Percentiles rank a stretch among this genome's conserved stretches.
phyloP scores from a whole-genome alignment of 768 basidiomycete species.

The Suillus decipiens region DNA sequence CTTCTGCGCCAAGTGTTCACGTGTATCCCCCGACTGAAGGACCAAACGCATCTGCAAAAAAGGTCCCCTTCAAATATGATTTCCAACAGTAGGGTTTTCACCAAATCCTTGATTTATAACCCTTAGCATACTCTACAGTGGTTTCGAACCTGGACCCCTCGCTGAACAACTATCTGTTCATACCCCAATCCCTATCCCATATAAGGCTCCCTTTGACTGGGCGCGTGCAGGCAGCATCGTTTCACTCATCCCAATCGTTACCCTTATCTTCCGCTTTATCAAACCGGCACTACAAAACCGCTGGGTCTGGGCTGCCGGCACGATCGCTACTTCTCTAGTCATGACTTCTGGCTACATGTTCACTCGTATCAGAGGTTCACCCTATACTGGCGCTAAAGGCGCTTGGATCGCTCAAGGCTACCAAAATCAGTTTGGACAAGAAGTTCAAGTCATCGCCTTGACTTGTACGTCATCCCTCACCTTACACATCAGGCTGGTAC shows the following conservation, averaged over 20 bases:
- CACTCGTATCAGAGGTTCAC: slow-evolving; percentile 82
- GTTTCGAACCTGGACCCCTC: slow-evolving; percentile 78
- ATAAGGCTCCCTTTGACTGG: slow-evolving; percentile 78
- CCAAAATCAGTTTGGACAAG: slow-evolving; percentile 89
- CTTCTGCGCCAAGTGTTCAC: slow-evolving; percentile 82
- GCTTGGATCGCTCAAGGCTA: slow-evolving; percentile 88
- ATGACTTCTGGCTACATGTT: slow-evolving; percentile 98
- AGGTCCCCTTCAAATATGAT: slow-evolving; percentile 67
- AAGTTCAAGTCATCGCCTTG: slow-evolving; percentile 82
- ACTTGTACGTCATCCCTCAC: slow-evolving; percentile 64
- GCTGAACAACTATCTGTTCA: slow-evolving; percentile 72
- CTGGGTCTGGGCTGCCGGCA: slow-evolving; percentile 77
- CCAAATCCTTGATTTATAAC: background rate
- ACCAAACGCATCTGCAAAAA: slow-evolving; percentile 50
- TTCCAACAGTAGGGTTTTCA: slow-evolving; percentile 64
- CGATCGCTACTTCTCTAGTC: slow-evolving; percentile 63
- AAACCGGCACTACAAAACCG: slow-evolving; percentile 66
- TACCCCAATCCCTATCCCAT: slow-evolving; percentile 82
- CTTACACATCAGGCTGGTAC: slow-evolving; percentile 2
- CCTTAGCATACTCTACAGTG: slow-evolving; percentile 47
- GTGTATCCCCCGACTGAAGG: slow-evolving; percentile 77
- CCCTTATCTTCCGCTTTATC: slow-evolving; percentile 59
- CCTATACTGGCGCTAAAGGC: slow-evolving; percentile 63
- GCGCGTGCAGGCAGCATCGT: slow-evolving; percentile 50
- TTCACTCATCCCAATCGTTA: slow-evolving; percentile 46